Evolutionary conservation across 148 eudicot species (phyloP).

Genomic region (Suaeda aralocaspica): DNA sequence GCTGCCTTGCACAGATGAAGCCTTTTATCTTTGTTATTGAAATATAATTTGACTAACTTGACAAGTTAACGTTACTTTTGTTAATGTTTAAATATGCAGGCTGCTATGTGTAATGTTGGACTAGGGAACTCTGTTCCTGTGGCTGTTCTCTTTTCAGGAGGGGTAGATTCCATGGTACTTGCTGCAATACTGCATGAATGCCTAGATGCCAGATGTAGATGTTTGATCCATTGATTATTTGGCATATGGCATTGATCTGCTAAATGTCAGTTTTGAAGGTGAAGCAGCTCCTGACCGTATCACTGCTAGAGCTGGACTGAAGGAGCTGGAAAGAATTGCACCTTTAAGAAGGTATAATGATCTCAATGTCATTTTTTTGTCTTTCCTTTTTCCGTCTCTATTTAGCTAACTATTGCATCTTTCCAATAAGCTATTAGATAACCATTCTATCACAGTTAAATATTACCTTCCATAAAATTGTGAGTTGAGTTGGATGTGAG

Average conservation of each 20-base stretch:
- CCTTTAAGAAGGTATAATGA: conserved; percentile 64
- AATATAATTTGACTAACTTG: background rate
- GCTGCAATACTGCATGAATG: conserved; percentile 85
- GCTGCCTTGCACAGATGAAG: too few species aligned
- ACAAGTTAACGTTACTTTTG: background rate
- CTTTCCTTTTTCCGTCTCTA: background rate
- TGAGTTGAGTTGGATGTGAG: background rate
- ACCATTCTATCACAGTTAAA: background rate
- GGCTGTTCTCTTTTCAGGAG: conserved; percentile 94
- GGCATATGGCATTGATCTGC: conserved; percentile 85
- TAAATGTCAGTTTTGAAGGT: conserved; percentile 90
- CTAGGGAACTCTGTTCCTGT: conserved; percentile 56
- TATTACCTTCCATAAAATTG: background rate
- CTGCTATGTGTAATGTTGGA: conserved; percentile 19
- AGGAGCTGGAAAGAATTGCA: conserved; percentile 64
- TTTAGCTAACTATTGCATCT: background rate
- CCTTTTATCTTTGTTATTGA: conserved; percentile 1
- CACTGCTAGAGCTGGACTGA: conserved; percentile 69
- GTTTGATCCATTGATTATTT: conserved; percentile 11
- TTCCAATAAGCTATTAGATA: background rate
- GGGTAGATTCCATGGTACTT: conserved; percentile 91
- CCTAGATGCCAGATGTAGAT: conserved; percentile 70
- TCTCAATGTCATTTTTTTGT: background rate
- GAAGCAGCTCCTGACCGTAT: conserved; percentile 90
- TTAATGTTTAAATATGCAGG: conserved; percentile 30